A percentile compares a stretch with the other conserved stretches of the same genome.
phyloP scores from a whole-genome alignment of 208 protist species.

The Acanthamoeba lenticulata region DNA sequence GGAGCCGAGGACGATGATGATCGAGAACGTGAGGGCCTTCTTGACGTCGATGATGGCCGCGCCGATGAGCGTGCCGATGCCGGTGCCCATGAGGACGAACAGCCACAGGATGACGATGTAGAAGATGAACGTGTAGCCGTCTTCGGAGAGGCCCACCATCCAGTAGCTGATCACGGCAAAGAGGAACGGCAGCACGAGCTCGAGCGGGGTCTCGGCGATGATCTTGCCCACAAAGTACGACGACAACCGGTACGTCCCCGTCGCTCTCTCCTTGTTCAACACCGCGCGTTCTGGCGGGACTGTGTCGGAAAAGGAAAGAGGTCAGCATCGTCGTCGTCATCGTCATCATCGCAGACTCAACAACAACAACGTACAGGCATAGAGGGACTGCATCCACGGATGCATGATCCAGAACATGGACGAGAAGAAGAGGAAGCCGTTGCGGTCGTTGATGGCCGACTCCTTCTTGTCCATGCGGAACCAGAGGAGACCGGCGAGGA shows the following conservation, averaged over 20 bases:
- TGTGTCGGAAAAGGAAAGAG: not conserved
- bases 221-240: slow-evolving; percentile 80
- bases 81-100: slow-evolving; percentile 61
- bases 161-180: slow-evolving; percentile 76
- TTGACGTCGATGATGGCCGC: slow-evolving; percentile 63
- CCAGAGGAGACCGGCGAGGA: slow-evolving; percentile 74
- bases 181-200: slow-evolving; percentile 74
- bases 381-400: slow-evolving; percentile 60
- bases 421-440: slow-evolving; percentile 76
- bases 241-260: slow-evolving; percentile 65
- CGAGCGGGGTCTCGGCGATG: slow-evolving; percentile 69
- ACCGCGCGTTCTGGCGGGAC: slow-evolving; percentile 67
- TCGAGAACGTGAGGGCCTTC: slow-evolving; percentile 43
- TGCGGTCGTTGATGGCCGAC: slow-evolving; percentile 67
- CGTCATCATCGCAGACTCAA: not conserved
- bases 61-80: slow-evolving; percentile 65
- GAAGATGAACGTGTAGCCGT: slow-evolving; percentile 70
- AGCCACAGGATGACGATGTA: slow-evolving; percentile 65
- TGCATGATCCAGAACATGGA: slow-evolving; percentile 75
- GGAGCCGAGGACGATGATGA: slow-evolving; percentile 40
- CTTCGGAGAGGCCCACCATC: slow-evolving; percentile 68
- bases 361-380: slow-evolving; percentile 17
- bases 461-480: slow-evolving; percentile 74
- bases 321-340: too few species aligned
- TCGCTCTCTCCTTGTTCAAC: slow-evolving; percentile 71